These are phyloP conservation scores for Nemania sp. DNA, from an alignment of 2,329 filamentous ascomycete species.

Conservation along the genomic window DNA sequence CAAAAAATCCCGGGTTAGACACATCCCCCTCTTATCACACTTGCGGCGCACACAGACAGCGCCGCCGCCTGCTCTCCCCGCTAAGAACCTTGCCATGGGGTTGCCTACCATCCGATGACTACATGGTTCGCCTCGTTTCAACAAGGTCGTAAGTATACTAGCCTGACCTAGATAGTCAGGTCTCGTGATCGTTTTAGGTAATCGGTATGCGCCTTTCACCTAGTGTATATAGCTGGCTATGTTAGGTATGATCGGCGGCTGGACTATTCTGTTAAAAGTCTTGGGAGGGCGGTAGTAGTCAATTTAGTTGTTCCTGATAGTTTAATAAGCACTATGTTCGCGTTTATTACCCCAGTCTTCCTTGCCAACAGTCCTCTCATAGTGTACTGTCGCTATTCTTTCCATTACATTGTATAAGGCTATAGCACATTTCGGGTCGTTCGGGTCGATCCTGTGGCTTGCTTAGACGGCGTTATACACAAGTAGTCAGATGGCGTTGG, in stretches of 20 bases:
- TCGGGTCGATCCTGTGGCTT: not conserved
- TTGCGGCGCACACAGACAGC: constrained; percentile 28
- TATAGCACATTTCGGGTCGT: not conserved
- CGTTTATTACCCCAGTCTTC: not conserved
- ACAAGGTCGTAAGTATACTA: constrained; percentile 1
- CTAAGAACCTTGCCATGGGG: constrained; percentile 17
- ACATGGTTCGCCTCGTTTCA: constrained; percentile 1
- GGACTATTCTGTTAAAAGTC: constrained; percentile 6
- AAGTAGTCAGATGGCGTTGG: not conserved
- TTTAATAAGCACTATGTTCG: constrained; percentile 8
- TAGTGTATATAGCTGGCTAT: constrained; percentile 22
- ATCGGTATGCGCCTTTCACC: constrained; percentile 9
- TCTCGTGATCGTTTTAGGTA: constrained; percentile 2
- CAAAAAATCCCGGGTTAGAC: constrained; percentile 27
- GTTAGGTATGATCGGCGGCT: constrained; percentile 17
- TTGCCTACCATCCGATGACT: constrained; percentile 21
- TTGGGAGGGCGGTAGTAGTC: constrained; percentile 29
- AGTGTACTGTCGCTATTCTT: not conserved
- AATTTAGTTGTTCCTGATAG: constrained; percentile 6
- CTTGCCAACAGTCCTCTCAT: not conserved
- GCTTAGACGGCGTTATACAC: not conserved
- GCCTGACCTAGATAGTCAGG: not conserved
- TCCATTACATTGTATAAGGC: not conserved
- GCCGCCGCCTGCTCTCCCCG: constrained; percentile 28
- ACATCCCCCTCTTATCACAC: constrained; percentile 33